These are phyloP conservation scores for Kodamaea fungicola DNA, from an alignment of 1,139 yeast species.

Conservation along the genomic window DNA sequence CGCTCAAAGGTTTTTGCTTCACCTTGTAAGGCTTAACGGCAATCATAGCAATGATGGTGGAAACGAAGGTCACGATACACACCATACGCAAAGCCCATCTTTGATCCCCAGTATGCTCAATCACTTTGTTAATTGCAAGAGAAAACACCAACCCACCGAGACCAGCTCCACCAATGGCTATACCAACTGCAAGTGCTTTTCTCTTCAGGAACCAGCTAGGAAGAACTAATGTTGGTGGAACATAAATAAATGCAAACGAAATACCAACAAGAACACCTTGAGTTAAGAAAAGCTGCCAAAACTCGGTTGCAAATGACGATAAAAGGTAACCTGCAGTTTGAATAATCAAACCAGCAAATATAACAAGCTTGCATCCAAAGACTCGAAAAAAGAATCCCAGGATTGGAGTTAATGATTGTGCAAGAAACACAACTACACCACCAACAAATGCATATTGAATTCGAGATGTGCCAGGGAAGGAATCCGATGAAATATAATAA, in stretches of 20 bases:
- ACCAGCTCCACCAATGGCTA: constrained; percentile 61
- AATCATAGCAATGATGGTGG: constrained; percentile 32
- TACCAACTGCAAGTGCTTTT: constrained; percentile 56
- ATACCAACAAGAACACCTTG: constrained; percentile 67
- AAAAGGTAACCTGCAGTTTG: constrained; percentile 57
- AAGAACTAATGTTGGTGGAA: constrained; percentile 54
- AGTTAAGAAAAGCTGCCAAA: constrained; percentile 67
- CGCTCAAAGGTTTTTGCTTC: constrained; percentile 22
- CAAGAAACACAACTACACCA: constrained; percentile 57
- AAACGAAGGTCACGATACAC: constrained; percentile 45
- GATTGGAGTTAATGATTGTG: constrained; percentile 57
- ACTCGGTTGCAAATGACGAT: constrained; percentile 59
- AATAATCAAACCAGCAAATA: constrained; percentile 46
- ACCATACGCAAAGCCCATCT: constrained; percentile 66
- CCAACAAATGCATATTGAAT: constrained; percentile 69
- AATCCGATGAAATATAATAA: constrained; percentile 43
- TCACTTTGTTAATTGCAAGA: constrained; percentile 43
- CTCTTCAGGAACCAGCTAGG: constrained; percentile 63
- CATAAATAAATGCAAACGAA: constrained; percentile 55
- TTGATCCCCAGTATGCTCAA: constrained; percentile 53
- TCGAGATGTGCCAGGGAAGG: constrained; percentile 55
- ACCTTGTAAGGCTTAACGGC: constrained; percentile 47
- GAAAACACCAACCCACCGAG: constrained; percentile 55
- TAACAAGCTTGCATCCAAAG: constrained; percentile 30
- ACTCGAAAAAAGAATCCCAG: constrained; percentile 32